Conservation (phyloP, 352 stramenopile species). For the Poterioochromonas sp. region DNA sequence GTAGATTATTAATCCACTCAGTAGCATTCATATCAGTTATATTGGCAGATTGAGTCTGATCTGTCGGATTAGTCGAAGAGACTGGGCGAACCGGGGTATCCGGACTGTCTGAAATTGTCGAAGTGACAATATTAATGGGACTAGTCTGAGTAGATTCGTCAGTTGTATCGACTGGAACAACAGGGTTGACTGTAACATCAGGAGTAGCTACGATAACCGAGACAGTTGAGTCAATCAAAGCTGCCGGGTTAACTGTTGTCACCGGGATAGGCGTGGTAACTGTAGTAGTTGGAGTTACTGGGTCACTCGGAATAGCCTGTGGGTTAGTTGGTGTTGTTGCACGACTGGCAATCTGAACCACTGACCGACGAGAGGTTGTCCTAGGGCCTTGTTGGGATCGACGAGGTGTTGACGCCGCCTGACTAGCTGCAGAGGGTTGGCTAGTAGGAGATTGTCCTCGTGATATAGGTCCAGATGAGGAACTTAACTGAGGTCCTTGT, state of each 20-base stretch:
- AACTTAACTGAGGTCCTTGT: constrained; percentile 32
- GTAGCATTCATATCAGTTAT: constrained; percentile 32
- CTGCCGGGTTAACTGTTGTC: constrained; percentile 27
- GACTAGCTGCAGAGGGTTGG: constrained; percentile 32
- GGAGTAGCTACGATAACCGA: constrained; percentile 30
- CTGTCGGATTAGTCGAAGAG: constrained; percentile 30
- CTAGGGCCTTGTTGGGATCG: constrained; percentile 29
- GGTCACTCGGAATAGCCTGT: constrained; percentile 21
- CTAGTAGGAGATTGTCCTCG: constrained; percentile 32
- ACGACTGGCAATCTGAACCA: constrained; percentile 33
- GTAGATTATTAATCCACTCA: constrained; percentile 35
- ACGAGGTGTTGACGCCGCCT: constrained; percentile 32
- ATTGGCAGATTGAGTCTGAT: constrained; percentile 34
- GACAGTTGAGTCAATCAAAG: constrained; percentile 28
- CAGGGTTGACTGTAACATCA: constrained; percentile 32
- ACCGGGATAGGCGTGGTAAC: constrained; percentile 22
- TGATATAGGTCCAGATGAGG: constrained; percentile 33
- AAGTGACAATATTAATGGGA: constrained; percentile 34
- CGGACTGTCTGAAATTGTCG: constrained; percentile 31
- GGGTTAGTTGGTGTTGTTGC: constrained; percentile 32
- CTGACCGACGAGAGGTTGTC: constrained; percentile 33
- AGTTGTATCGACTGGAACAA: constrained; percentile 34
- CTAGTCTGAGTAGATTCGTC: constrained; percentile 33
- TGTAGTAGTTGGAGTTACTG: constrained; percentile 30
- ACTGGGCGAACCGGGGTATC: constrained; percentile 22